Base-by-base conservation (phyloP, 1,284 basidiomycete genomes). In the Trichosporon sp. region DNA sequence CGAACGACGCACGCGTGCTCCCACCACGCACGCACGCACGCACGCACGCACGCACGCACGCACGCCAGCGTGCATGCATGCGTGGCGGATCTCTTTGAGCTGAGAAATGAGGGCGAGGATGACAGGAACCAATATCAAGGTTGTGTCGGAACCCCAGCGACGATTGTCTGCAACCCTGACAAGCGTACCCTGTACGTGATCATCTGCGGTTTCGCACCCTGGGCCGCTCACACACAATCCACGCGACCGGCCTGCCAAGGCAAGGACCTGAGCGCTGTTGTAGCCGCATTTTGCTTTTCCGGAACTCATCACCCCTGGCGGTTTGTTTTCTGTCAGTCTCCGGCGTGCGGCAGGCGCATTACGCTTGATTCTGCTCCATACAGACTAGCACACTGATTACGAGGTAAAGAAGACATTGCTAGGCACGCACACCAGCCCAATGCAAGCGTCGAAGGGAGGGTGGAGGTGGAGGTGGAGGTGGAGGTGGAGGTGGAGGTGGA, bases 111-210 rank as follows among this genome's bases (percentile, higher is more conserved):
- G 19, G 21, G 1, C 26, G 0, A 11, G 5, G 19, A 54, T 4
- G 51, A 54, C 26, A 21, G 19, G 51, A 10, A 4, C 6, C 51
- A 26, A 54, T 4, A 26, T 19, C 51, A 37, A 63, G 59, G 32
- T 63, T 63, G 59, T 37, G 16, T 63, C 59, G 59, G 31, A 63
- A n/a, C 31, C 31, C 31, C 35, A 11, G 35, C 31, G 16, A 16
- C 59, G 31, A 16, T 37, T 63, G 59, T 19, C n/a, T n/a, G 16
- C 6, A 1, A n/a, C 31, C 59, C 31, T 35, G 31, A 35, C 31
- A 10, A 35, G 19, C 31, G 59, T 19, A 63, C 59, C 59, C 59
- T 63, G 59, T 63, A 63, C 59, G 59, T 63, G 59, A 63, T 63
- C 59, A 63, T 63, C 59, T 63, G 31, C 59, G 6, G 6, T 37